Base-by-base conservation (phyloP, 1,139 yeast species). In the Candida pseudoviswanathii region DNA sequence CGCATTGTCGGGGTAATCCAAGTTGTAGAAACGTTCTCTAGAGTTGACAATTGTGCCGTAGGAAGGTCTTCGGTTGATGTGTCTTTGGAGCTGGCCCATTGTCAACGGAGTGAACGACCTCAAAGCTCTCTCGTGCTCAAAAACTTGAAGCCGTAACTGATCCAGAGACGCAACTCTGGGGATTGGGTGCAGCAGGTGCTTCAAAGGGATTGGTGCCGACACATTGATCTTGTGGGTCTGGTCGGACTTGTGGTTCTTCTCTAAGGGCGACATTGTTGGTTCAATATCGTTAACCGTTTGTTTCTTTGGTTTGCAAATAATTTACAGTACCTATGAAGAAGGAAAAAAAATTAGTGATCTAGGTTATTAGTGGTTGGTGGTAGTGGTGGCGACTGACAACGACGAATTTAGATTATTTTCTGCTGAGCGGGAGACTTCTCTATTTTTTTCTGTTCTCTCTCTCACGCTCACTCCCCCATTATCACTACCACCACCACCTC, bases 1-100 rank as follows among this genome's bases (percentile, higher is more conserved):
- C n/a, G 63, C 67, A 54, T 79, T 76, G 3, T 71, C 75, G 1
- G 87, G 86, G 51, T 79, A 84, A 58, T 87, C 87, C 50, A 87
- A 65, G 44, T 76, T 71, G 59, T 85, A 87, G 54, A 68, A 70
- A 29, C 66, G 57, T 50, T 82, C 76, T 50, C 87, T 67, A 16
- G 59, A 57, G 8, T 61, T 51, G 47, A 71, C 75, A 46, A 75
- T 66, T 36, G 67, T 63, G 34, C 65, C 64, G 49, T 73, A 74
- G 6, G 76, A 71, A 1, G 74, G 75, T 48, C 75, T 60, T 54
- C 76, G 59, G 16, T 51, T 44, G 16, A 49, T 48, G 31, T 52
- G 54, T 31, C 43, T 49, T 40, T 54, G 56, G 1, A 63, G 61
- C 24, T 57, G 33, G 29, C 48, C 56, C 36, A 60, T 52, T 4